These are phyloP conservation scores for Erysimum cheiranthoides DNA, from an alignment of 345 rosid species.

Conservation along the genomic window DNA sequence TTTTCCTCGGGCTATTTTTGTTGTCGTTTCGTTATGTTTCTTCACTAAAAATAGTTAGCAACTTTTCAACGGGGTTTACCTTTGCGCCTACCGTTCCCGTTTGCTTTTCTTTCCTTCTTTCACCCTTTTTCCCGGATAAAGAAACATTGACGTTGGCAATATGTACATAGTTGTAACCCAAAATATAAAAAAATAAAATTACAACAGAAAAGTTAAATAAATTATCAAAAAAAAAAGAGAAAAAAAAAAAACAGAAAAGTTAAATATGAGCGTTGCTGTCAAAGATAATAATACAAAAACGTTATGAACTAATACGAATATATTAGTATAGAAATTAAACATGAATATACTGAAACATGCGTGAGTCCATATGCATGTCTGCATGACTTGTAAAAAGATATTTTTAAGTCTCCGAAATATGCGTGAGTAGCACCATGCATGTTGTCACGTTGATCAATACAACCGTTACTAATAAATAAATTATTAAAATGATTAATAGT, in stretches of 20 bases:
- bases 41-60: conserved; percentile 16
- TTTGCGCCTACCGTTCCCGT: conserved; percentile 47
- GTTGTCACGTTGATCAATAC: conserved; percentile 35
- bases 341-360: conserved; percentile 1
- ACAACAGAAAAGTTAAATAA: background rate
- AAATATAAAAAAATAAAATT: background rate
- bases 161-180: background rate
- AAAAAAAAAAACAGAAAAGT: background rate
- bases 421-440: conserved; percentile 37
- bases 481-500: conserved; percentile 1
- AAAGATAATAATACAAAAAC: background rate
- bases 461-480: conserved; percentile 13
- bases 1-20: background rate
- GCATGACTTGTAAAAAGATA: background rate
- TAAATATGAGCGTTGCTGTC: background rate
- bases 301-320: background rate
- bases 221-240: background rate
- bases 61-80: conserved; percentile 40
- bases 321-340: background rate
- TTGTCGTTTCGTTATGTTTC: background rate
- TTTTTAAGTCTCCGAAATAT: background rate
- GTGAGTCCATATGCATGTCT: too few relatives aligned
- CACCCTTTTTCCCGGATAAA: conserved; percentile 9
- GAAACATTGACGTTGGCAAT: conserved; percentile 35
- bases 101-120: conserved; percentile 7